Base-by-base conservation (phyloP, 2,329 filamentous ascomycete species). In the Fusarium sp. region DNA sequence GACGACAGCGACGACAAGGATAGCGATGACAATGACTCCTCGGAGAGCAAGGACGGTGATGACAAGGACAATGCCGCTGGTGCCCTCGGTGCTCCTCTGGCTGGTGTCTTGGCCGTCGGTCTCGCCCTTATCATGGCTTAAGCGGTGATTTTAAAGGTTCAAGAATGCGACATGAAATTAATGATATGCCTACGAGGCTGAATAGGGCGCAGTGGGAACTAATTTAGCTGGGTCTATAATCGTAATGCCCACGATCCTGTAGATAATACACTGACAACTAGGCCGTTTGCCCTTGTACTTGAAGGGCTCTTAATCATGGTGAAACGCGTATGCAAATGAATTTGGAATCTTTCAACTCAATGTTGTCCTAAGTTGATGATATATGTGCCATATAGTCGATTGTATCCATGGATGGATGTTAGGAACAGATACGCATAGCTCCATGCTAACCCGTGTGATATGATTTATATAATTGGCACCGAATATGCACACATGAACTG, bases 81-180 rank as follows among this genome's bases (percentile, higher is more conserved):
- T 29, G 33, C 53, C 10, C 38, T 73, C 6, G 60, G 66, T 18
- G 65, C 64, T 11, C 68, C 74, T 50, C 57, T 71, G 23, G 38
- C 62, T 13, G 64, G 69, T 20, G 13, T 76, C 4, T 20, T 73
- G 20, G 62, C 65, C 9, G 34, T 71, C 36, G 73, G 67, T 6
- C 44, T 70, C 29, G 69, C 68, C 13, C 34, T 75, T 42, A 58
- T 71, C 31, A 58, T 75, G 69, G 34, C 61, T 25, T 75, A 67
- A 51, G 16, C 20, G 25, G 20, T 34, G 23, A 14, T 4, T 49
- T 16, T 40, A 16, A 3, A 56, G n/a, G 56, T 23, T 20, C 29
- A n/a, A 44, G 40, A 53, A 71, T 58, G 64, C 62, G 64, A 60
- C 29, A 71, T 53, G 68, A 71, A 34, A 53, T 59, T 54, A 50